phyloP scores from a whole-genome alignment of 169 alveolate genomes.

The Plasmodium inui region DNA sequence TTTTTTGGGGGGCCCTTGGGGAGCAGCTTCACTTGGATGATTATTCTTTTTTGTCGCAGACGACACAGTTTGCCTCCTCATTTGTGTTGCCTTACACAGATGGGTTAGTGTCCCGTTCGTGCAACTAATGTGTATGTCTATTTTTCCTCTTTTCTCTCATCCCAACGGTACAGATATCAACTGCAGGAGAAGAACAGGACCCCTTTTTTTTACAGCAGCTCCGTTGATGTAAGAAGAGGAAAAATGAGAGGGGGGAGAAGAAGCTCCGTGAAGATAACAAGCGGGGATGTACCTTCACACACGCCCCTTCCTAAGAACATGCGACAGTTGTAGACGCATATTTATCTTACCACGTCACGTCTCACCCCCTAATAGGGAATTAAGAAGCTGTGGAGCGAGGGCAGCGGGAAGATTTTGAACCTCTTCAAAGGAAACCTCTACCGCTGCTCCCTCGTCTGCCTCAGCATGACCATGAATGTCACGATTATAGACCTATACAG shows the following conservation, averaged over 20 bases:
- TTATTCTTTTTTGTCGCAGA: background rate
- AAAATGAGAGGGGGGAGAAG: background rate
- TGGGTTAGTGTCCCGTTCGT: background rate
- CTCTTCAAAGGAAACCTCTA: conserved; percentile 57
- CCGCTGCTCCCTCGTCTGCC: conserved; percentile 51
- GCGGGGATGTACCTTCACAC: background rate
- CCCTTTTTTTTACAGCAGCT: conserved; percentile 42
- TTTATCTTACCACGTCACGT: background rate
- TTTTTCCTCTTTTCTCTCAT: background rate
- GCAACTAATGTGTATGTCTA: background rate
- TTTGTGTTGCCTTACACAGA: background rate
- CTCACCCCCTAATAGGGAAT: conserved; percentile 30
- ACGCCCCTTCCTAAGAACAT: background rate
- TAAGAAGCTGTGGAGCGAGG: conserved; percentile 37
- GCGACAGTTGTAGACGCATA: background rate
- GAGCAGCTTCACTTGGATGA: background rate
- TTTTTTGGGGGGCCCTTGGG: background rate
- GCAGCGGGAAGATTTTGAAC: conserved; percentile 14
- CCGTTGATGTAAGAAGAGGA: conserved; percentile 19
- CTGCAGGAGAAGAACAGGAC: conserved; percentile 56
- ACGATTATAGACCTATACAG: conserved; percentile 29
- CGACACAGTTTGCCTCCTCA: background rate
- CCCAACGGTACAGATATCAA: conserved; percentile 17
- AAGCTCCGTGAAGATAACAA: background rate
- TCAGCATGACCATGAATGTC: conserved; percentile 57